Evolutionary conservation across 495 filamentous ascomycete genomes (phyloP), one percentile per base, ranked within the genome.

Genomic region (Aspergillus incahuasiensis): DNA sequence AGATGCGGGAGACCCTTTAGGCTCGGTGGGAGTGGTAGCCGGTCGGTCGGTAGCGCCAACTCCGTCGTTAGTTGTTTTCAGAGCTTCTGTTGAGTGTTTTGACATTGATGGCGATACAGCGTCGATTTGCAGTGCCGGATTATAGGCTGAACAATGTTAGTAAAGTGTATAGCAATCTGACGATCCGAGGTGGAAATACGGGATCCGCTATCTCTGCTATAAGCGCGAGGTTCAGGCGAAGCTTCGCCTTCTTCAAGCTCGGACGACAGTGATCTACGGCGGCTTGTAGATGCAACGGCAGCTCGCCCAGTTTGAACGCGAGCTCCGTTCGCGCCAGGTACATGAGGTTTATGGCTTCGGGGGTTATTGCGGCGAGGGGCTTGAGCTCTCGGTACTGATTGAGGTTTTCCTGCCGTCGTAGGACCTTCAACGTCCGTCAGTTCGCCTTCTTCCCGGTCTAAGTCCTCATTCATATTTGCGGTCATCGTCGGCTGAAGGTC

Each of bases 381-480:
- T 13, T 18, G 42, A 15, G 50, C 16, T 5, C 16, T 52, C 32
- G 45, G 7, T 18, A 20, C 1, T 16, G 22, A 40, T 1, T 39
- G 45, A 18, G 45, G 30, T 2, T 24, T 55, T 40, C 61, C 60
- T 19, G 74, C 71, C 46, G 30, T 0, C 16, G 22, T 19, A 47
- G 79, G 75, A 39, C 73, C 78, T 59, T 85, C 84, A 0, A 75
- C 78, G 56, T 91, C 88, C 59, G 85, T 88, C 16, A 91, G 62
- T 63, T 92, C 88, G 1, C 87, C 87, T 62, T 92, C 88, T 57
- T 94, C 88, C 30, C 80, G 75, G 49, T 69, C 67, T 43, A 66
- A 43, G 22, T 65, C 52, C 0, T 46, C 35, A 7, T 48, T 52
- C 8, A 60, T 51, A 7, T 1, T 47, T 8, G 47, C n/a, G 35